Base-by-base conservation (phyloP, 495 filamentous ascomycete genomes). In the Chaetomium cochliodes region DNA sequence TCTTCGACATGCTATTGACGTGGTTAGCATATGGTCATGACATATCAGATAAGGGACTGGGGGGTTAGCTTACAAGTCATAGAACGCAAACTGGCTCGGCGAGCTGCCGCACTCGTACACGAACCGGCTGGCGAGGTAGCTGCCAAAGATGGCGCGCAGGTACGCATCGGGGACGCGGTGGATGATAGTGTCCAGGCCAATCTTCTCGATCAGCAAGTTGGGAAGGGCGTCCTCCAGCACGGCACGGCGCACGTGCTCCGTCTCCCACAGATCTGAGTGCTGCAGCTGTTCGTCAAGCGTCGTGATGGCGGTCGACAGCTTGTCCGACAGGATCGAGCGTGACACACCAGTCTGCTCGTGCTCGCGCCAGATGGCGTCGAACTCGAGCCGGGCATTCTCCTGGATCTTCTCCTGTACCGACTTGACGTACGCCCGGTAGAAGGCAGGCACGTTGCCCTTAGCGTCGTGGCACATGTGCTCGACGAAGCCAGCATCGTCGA, bases 311-410 rank as follows among this genome's bases (percentile, higher is more conserved):
- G 90, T 65, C 67, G 90, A 93, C 65, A 98, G 84, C 66, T 87
- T 88, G 72, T 98, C 94, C 62, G 90, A 94, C 25, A 98, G 85
- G 3, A 92, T 87, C 60, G 91, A 94, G 60, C 92, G 85, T 26
- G 90, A 75, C 49, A 88, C 81, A 55, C 90, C 89, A 2, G 90
- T 96, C 73, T 89, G 79, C 78, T 92, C 85, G 73, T 97, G 86
- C 76, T 98, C 94, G 63, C 88, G 86, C 94, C 94, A 98, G 76
- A 98, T 93, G 59, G 94, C 94, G 76, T 98, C 96, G 64, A 98
- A 98, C 78, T 98, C 94, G 57, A 98, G 84, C 2, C 83, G 80
- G 51, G 96, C 94, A 67, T 98, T 98, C 53, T 89, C 82, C 78
- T 90, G 87, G 77, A 98, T 97, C 52, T 87, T 89, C 47, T 84